Evolutionary conservation across 306 rosid genomes (phyloP).

Genomic region (Dryas octopetala): DNA sequence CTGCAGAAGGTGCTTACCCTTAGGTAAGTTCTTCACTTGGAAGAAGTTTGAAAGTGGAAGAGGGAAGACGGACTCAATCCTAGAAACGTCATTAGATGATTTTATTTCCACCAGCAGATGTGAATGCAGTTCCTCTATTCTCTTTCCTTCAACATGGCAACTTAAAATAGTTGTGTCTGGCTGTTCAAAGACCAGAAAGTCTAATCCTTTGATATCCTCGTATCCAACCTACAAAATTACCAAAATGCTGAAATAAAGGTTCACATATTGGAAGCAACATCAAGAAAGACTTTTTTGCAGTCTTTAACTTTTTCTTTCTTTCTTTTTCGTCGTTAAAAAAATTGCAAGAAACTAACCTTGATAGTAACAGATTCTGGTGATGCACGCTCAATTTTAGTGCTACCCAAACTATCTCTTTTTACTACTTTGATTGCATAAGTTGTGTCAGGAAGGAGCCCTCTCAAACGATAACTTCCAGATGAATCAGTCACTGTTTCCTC

Average conservation of each 20-base stretch:
- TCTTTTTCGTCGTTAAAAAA: not conserved
- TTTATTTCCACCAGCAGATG: conserved; percentile 83
- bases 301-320: not conserved
- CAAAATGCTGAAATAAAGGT: conserved; percentile 26
- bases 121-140: conserved; percentile 61
- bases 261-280: conserved; percentile 21
- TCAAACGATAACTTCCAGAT: conserved; percentile 79
- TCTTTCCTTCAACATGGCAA: conserved; percentile 87
- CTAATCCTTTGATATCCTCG: conserved; percentile 77
- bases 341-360: conserved; percentile 50
- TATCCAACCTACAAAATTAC: conserved; percentile 65
- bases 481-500: conserved; percentile 94
- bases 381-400: conserved; percentile 78
- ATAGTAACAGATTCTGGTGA: conserved; percentile 70
- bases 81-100: conserved; percentile 64
- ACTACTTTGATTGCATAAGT: conserved; percentile 69
- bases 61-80: conserved; percentile 70
- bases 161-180: conserved; percentile 90
- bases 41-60: conserved; percentile 90
- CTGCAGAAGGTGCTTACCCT: conserved; percentile 79
- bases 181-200: conserved; percentile 90
- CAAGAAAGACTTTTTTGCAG: conserved; percentile 9
- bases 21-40: conserved; percentile 86
- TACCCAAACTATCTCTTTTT: conserved; percentile 55
- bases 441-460: conserved; percentile 93